Evolutionary conservation across 2,329 filamentous ascomycete species (phyloP), one percentile per base, ranked within the genome.

Genomic region (Clathrospora elynae): DNA sequence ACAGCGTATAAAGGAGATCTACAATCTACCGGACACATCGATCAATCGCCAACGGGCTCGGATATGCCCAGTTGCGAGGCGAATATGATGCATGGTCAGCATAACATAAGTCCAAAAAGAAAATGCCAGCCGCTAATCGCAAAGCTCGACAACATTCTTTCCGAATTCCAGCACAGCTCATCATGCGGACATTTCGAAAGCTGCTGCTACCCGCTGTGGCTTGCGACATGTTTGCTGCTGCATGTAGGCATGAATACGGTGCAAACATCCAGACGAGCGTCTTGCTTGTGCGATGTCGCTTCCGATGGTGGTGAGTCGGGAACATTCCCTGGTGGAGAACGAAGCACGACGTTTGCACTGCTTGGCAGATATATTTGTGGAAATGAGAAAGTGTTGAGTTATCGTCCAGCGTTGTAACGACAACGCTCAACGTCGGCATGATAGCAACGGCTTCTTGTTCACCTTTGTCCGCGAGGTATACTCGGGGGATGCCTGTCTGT

Each of bases 251-350:
- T 50, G 46, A 45, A 42, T 25, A 41, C 42, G 42, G 36, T 29
- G 22, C 34, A 10, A n/a, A 41, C 12, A n/a, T 35, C 24, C 44
- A 36, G 30, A 43, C n/a, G n/a, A n/a, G n/a, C n/a, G n/a, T n/a
- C n/a, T n/a, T n/a, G n/a, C 43, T 29, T 48, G 51, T 54, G 48
- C 23, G 20, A 55, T 45, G 40, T 35, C 38, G 41, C 40, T 29
- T 49, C 29, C 16, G 26, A 7, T 43, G 32, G 24, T 37, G 30
- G 46, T 44, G 35, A 38, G 25, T 49, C 33, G 24, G 34, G 26
- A 18, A 7, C 13, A 17, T 12, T 31, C 9, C n/a, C 6, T 35
- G 32, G 38, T 35, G 41, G 30, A 31, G 32, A 32, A 33, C 35
- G 35, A 32, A 36, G 28, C 30, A 35, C 39, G 22, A 32, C 23